Conservation (phyloP, 2,329 filamentous ascomycete genomes). For the Calonectria pauciramosa region DNA sequence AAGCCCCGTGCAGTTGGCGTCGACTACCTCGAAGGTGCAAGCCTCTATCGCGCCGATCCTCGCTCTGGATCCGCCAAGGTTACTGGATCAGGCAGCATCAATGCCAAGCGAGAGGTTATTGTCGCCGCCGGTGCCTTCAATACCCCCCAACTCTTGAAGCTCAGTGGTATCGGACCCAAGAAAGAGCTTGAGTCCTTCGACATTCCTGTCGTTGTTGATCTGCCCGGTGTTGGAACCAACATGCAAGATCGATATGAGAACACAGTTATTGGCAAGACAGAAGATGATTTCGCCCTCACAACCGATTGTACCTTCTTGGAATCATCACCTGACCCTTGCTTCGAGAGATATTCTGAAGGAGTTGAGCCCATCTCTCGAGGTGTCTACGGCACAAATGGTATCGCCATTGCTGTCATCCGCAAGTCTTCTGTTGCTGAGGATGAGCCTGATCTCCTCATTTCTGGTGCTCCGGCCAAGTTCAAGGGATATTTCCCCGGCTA, state of each 20-base stretch:
- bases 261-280: slow-evolving; percentile 38
- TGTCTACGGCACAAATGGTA: slow-evolving; percentile 61
- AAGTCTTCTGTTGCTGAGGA: slow-evolving; percentile 54
- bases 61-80: slow-evolving; percentile 31
- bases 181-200: slow-evolving; percentile 49
- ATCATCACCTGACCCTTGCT: slow-evolving; percentile 35
- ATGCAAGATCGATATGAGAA: slow-evolving; percentile 67
- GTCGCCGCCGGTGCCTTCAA: slow-evolving; percentile 64
- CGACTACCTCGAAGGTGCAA: slow-evolving; percentile 46
- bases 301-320: slow-evolving; percentile 39
- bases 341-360: slow-evolving; percentile 35
- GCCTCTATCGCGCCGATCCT: slow-evolving; percentile 44
- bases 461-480: slow-evolving; percentile 68
- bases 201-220: slow-evolving; percentile 45
- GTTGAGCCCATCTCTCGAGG: slow-evolving; percentile 40
- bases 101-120: slow-evolving; percentile 56
- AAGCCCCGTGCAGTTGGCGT: slow-evolving; percentile 51
- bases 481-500: slow-evolving; percentile 70
- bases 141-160: slow-evolving; percentile 64
- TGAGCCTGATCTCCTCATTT: slow-evolving; percentile 67
- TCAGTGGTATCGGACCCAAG: slow-evolving; percentile 55
- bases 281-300: slow-evolving; percentile 36
- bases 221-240: slow-evolving; percentile 71
- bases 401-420: slow-evolving; percentile 62
- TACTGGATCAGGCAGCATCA: slow-evolving; percentile 17